These are phyloP conservation scores for Fusarium nygamai DNA, from an alignment of 2,329 filamentous ascomycete genomes.

Conservation along the genomic window DNA sequence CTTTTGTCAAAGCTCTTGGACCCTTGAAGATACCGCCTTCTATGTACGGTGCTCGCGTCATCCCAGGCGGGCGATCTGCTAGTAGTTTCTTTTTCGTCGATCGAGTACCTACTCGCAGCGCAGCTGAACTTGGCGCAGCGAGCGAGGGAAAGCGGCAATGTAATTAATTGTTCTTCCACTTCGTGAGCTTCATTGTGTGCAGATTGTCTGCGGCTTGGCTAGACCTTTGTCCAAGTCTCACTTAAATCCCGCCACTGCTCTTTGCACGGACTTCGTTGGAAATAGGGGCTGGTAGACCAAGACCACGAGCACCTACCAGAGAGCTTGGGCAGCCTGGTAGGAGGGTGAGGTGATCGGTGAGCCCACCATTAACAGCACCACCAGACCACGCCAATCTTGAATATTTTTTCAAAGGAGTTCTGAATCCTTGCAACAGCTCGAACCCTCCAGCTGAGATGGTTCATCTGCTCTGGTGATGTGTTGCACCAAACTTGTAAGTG, in stretches of 20 bases:
- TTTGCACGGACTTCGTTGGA: constrained; percentile 28
- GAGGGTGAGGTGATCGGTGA: constrained; percentile 43
- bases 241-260: constrained; percentile 24
- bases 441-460: constrained; percentile 34
- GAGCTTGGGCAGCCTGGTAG: constrained; percentile 12
- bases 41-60: constrained; percentile 24
- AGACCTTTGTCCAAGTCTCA: constrained; percentile 25
- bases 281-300: constrained; percentile 37
- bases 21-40: constrained; percentile 13
- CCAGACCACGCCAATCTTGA: constrained; percentile 32
- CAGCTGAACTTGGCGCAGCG: constrained; percentile 25
- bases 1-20: constrained; percentile 4
- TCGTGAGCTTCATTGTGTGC: constrained; percentile 23
- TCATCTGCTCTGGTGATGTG: constrained; percentile 34
- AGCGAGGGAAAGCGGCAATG: not conserved
- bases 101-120: constrained; percentile 15
- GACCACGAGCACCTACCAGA: constrained; percentile 19
- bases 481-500: constrained; percentile 1
- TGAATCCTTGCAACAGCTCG: constrained; percentile 23
- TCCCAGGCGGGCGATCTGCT: constrained; percentile 26
- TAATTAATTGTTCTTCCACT: constrained; percentile 27
- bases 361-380: constrained; percentile 38
- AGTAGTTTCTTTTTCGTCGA: constrained; percentile 30
- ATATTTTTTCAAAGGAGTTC: constrained; percentile 16
- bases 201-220: constrained; percentile 25